These are phyloP conservation scores for Patellifolia procumbens DNA, from an alignment of 179 eudicot genomes.

Conservation along the genomic window DNA sequence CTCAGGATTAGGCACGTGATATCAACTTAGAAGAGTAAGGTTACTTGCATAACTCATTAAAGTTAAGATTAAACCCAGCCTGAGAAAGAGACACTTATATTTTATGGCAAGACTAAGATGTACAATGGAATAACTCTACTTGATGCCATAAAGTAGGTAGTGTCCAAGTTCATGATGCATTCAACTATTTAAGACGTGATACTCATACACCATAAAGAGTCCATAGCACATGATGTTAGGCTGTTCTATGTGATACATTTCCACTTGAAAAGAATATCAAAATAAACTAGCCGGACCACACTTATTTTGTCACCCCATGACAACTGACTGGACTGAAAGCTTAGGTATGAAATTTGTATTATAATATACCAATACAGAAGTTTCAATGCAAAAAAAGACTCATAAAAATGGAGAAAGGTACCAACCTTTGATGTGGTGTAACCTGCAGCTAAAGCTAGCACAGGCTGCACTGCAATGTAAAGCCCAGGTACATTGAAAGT, in stretches of 20 bases:
- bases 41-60: background rate
- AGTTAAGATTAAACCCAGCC: background rate
- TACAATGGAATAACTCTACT: background rate
- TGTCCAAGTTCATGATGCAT: background rate
- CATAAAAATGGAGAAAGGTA: constrained; percentile 2
- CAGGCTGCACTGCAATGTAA: constrained; percentile 95
- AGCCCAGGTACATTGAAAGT: constrained; percentile 97
- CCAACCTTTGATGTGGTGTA: constrained; percentile 90
- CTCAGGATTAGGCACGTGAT: no score
- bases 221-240: background rate
- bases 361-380: background rate
- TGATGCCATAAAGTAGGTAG: background rate
- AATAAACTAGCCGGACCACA: background rate
- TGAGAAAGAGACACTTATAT: background rate
- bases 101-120: background rate
- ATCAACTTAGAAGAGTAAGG: background rate
- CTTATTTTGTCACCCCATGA: background rate
- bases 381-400: background rate
- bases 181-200: background rate
- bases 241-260: background rate
- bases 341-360: background rate
- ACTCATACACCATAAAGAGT: background rate
- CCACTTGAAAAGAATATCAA: background rate
- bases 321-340: background rate
- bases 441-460: constrained; percentile 96